Base-by-base conservation (phyloP, 2,329 filamentous ascomycete genomes). In the Nemania serpens region DNA sequence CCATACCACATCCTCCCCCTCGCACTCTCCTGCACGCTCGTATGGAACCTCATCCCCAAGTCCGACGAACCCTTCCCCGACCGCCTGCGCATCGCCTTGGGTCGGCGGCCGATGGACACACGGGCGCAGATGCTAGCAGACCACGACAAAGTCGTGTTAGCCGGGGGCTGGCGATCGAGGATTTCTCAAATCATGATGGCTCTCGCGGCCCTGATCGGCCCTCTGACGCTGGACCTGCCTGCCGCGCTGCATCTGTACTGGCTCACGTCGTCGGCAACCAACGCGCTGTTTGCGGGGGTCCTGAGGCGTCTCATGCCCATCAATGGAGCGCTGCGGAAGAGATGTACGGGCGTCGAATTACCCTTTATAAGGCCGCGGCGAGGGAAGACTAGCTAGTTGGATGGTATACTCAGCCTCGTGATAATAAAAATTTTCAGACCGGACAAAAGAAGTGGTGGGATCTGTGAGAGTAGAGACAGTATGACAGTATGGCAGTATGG, bases 1-100 rank as follows among this genome's bases (percentile, higher is more conserved):
- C 82, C 84, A 1, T 80, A 79, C 58, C 75, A 78, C 58, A 70
- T 79, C 29, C 76, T 86, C 0, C 83, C 84, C 3, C 57, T 77
- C 10, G 68, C 72, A 1, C 68, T 80, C 18, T 78, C 77, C 0
- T 73, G 67, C 5, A 62, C 75, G 17, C 64, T 80, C 13, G 53
- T 78, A 3, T 12, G 58, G 18, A 77, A 78, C 58, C 22, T 76
- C 2, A 20, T 77, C 17, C 77, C 78, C 0, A 66, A 59, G 36
- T 71, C 71, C 1, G 50, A 54, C 6, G 63, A 62, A 20, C 33
- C 10, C 49, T 76, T 37, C 66, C 72, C 20, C 65, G 71, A 18
- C 57, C 72, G 50, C 1, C 1, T 64, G 10, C 55, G 56, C 10
- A 22, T 58, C 9, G 55, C 53, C 2, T 12, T 53, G 2, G 61